Percentiles rank a stretch among this genome's conserved stretches.
These are phyloP conservation scores for Penicillium taxi DNA, from an alignment of 495 filamentous ascomycete genomes.

Conservation along the genomic window DNA sequence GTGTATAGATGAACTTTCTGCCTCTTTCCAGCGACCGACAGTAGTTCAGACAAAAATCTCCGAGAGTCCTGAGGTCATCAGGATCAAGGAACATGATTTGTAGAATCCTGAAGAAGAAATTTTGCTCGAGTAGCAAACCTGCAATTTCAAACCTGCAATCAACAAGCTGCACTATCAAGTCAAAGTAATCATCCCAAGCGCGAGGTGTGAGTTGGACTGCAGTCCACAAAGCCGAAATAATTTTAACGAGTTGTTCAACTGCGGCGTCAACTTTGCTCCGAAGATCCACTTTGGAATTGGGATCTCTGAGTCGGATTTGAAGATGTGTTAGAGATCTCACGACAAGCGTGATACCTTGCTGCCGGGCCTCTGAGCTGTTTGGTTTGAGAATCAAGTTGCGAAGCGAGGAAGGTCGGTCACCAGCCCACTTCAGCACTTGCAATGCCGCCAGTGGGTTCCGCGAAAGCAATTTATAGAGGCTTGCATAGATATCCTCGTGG, in stretches of 20 bases:
- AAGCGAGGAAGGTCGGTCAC: slow-evolving; percentile 45
- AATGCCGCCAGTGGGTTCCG: slow-evolving; percentile 24
- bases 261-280: slow-evolving; percentile 27
- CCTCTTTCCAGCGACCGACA: slow-evolving; percentile 50
- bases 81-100: slow-evolving; percentile 57
- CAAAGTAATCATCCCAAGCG: slow-evolving; percentile 77
- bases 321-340: slow-evolving; percentile 42
- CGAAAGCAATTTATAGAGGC: slow-evolving; percentile 47
- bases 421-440: slow-evolving; percentile 56
- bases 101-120: slow-evolving; percentile 49
- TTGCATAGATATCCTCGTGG: slow-evolving; percentile 48
- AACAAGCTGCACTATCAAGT: slow-evolving; percentile 53
- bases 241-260: slow-evolving; percentile 48
- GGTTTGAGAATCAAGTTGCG: slow-evolving; percentile 62
- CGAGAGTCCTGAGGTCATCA: slow-evolving; percentile 42
- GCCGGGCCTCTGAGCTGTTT: slow-evolving; percentile 52
- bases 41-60: slow-evolving; percentile 46
- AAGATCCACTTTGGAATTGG: slow-evolving; percentile 23
- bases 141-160: slow-evolving; percentile 48
- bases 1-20: slow-evolving; percentile 35
- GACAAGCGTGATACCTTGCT: slow-evolving; percentile 48
- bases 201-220: slow-evolving; percentile 48
- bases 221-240: slow-evolving; percentile 45
- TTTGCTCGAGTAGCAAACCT: slow-evolving; percentile 44
- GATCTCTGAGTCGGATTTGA: slow-evolving; percentile 36